Conservation (phyloP, 1,284 basidiomycete species). For the Ustilago hordei region DNA sequence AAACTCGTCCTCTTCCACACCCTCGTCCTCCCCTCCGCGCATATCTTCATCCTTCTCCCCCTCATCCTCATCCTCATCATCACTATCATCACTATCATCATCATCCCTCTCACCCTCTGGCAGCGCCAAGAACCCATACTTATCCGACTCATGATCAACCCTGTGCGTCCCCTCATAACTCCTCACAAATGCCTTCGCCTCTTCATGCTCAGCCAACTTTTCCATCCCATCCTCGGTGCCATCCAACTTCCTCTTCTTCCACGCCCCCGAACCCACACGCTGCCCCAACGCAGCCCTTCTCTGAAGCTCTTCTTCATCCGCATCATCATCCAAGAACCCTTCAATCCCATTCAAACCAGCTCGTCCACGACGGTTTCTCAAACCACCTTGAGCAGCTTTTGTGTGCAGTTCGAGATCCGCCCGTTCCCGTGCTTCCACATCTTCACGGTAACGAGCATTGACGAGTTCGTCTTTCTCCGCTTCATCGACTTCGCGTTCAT, state of each 20-base stretch:
- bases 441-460: constrained; percentile 49
- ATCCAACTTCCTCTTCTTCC: constrained; percentile 55
- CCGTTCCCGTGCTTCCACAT: constrained; percentile 59
- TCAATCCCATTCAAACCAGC: constrained; percentile 48
- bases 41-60: neutral
- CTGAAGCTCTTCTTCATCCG: constrained; percentile 60
- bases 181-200: constrained; percentile 58
- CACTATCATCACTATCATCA: neutral
- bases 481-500: constrained; percentile 61
- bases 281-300: constrained; percentile 34
- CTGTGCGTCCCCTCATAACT: constrained; percentile 55
- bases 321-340: constrained; percentile 64
- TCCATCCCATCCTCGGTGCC: constrained; percentile 62
- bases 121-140: constrained; percentile 57
- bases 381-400: constrained; percentile 55
- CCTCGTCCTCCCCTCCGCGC: constrained; percentile 23
- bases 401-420: constrained; percentile 59
- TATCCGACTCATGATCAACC: constrained; percentile 41
- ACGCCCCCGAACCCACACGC: constrained; percentile 23
- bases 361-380: constrained; percentile 45
- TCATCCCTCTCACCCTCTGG: constrained; percentile 12
- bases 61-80: constrained; percentile 11
- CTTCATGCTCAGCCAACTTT: constrained; percentile 50
- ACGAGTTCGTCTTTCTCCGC: constrained; percentile 61
- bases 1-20: constrained; percentile 35